These are phyloP conservation scores for Penicillium paradoxum DNA, from an alignment of 495 filamentous ascomycete species.

Conservation along the genomic window DNA sequence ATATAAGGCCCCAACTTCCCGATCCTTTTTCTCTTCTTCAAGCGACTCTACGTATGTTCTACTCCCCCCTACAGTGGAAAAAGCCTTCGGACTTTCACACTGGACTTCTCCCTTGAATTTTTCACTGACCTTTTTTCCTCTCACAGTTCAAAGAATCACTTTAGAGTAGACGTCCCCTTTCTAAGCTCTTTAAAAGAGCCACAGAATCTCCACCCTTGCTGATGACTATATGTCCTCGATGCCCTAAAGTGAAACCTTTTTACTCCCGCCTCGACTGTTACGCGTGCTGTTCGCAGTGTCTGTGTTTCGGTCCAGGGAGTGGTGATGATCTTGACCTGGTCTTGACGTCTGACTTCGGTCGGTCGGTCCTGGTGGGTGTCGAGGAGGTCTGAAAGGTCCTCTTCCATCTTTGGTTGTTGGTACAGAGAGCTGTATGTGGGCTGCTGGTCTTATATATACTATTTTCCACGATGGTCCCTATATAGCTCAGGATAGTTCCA, in stretches of 20 bases:
- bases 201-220: slow-evolving; percentile 72
- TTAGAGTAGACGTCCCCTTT: slow-evolving; percentile 79
- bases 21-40: slow-evolving; percentile 34
- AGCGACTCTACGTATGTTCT: slow-evolving; percentile 62
- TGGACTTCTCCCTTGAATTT: not conserved
- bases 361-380: slow-evolving; percentile 59
- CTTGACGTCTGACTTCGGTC: slow-evolving; percentile 58
- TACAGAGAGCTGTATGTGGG: not conserved
- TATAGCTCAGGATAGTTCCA: too few species aligned
- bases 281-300: slow-evolving; percentile 26
- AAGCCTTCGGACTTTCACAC: not conserved
- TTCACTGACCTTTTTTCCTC: slow-evolving; percentile 24
- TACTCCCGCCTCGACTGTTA: slow-evolving; percentile 51
- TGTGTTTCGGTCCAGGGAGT: slow-evolving; percentile 50
- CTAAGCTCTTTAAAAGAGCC: slow-evolving; percentile 75
- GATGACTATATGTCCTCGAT: slow-evolving; percentile 65
- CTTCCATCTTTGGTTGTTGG: slow-evolving; percentile 23
- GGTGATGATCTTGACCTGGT: slow-evolving; percentile 71
- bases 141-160: slow-evolving; percentile 78
- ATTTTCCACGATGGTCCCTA: too few species aligned
- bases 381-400: slow-evolving; percentile 66
- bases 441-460: not conserved
- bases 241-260: slow-evolving; percentile 66
- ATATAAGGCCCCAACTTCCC: slow-evolving; percentile 24
- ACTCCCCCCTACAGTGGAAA: slow-evolving; percentile 24